Base-by-base conservation (phyloP, 495 filamentous ascomycete species). In the Annulohypoxylon stygium region DNA sequence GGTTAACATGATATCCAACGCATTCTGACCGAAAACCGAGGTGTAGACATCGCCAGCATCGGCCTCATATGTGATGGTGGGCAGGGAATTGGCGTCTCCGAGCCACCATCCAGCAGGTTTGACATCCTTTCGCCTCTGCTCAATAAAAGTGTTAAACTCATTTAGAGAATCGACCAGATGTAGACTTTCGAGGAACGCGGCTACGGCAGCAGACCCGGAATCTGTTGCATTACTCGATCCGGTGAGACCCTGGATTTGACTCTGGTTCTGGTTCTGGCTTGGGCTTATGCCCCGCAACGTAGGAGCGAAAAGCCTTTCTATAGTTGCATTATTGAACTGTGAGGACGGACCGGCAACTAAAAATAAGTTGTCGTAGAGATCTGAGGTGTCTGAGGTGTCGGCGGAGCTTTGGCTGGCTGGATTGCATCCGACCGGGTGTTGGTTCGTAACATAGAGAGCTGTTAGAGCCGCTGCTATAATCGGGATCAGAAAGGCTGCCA, bases 21-120 rank as follows among this genome's bases (percentile, higher is more conserved):
- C 81, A 72, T 93, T 94, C 76, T 94, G 91, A 0, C 88, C 88
- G 60, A 92, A 85, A 58, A 93, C 82, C 1, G 90, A 86, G 58
- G 84, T 84, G 50, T 82, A 82, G 4, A 92, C 65, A 41, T 73
- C 73, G 34, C 67, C 71, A 30, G 43, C 48, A 34, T 77, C 69
- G n/a, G 75, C 75, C 33, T 73, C 57, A 79, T 89, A 94, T 9
- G 90, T 88, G 68, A 93, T 86, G 4, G 86, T 90, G 18, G 91
- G 86, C 18, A 80, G 78, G 0, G 85, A 83, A 60, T 68, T 81
- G 25, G 78, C 82, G 50, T 89, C 85, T 23, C 90, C 91, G 10
- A 93, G 81, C 80, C 92, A 97, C 78, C 94, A 87, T 12, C 90
- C 93, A 14, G 93, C 93, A 2, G 93, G 92, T 0, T 87, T 91